phyloP scores from a whole-genome alignment of 2,329 filamentous ascomycete species.

The Scedosporium minutisporum region DNA sequence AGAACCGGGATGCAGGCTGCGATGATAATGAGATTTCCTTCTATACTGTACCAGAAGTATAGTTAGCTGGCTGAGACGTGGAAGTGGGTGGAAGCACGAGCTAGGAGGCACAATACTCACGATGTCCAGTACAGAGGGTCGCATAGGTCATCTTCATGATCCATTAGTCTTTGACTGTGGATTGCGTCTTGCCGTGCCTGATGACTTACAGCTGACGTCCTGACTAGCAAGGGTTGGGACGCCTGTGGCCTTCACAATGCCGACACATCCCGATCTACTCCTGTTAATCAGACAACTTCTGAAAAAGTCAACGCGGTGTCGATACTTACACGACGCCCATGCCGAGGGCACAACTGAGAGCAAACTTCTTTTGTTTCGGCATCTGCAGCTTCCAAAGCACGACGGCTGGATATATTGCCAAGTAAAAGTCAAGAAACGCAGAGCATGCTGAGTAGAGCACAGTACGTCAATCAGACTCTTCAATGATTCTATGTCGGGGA shows the following conservation, averaged over 20 bases:
- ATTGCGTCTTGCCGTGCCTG: neutral
- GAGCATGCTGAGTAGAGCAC: constrained; percentile 11
- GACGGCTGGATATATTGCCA: constrained; percentile 15
- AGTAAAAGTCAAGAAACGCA: constrained; percentile 16
- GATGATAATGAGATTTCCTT: constrained; percentile 19
- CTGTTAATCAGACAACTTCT: neutral
- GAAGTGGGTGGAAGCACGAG: neutral
- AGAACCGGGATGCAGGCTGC: constrained; percentile 20
- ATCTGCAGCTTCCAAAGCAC: constrained; percentile 15
- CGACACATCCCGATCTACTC: neutral
- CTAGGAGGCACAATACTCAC: neutral
- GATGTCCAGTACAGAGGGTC: neutral
- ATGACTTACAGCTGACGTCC: constrained; percentile 2
- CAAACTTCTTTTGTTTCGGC: constrained; percentile 15
- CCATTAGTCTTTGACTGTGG: neutral
- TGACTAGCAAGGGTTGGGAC: neutral
- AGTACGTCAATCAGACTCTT: constrained; percentile 10
- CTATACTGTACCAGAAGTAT: constrained; percentile 10
- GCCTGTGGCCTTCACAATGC: neutral
- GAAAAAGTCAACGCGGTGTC: neutral
- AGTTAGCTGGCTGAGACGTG: neutral
- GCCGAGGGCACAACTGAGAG: constrained; percentile 15
- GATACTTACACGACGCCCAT: constrained; percentile 16
- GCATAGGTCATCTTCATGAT: neutral
- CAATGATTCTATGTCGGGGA: no score